Percentiles rank a stretch among this genome's conserved stretches.
Conservation (phyloP, 331 rosid genomes). For the Malus hybrid region DNA sequence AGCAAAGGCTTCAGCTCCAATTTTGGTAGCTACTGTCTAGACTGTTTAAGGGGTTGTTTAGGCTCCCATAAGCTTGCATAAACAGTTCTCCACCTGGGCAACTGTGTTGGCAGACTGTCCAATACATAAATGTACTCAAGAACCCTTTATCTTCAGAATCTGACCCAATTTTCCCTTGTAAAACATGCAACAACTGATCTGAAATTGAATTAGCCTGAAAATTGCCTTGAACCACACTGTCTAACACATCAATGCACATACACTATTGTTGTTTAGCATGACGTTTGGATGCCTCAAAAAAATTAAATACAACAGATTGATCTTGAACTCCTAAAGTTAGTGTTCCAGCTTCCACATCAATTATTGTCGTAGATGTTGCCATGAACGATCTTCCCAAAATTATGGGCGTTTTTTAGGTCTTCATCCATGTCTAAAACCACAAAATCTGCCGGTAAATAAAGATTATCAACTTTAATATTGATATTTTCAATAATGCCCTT, state of each 20-base stretch:
- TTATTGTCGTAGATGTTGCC: not conserved
- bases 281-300: not conserved
- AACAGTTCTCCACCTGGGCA: not conserved
- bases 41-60: no score
- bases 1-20: no score
- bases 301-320: not conserved
- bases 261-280: not conserved
- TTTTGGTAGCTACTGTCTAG: no score
- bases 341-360: not conserved
- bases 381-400: not conserved
- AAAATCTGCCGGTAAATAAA: no score
- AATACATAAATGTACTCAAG: not conserved
- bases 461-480: no score
- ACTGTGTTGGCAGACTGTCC: rapidly evolving
- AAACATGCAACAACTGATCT: no score
- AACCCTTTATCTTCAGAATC: not conserved
- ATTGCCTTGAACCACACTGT: not conserved
- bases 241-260: not conserved
- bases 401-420: rapidly evolving
- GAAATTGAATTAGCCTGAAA: rapidly evolving
- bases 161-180: no score
- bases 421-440: not conserved
- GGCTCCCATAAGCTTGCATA: not conserved
- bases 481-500: no score
- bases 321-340: not conserved